Evolutionary conservation across 345 rosid species (phyloP).

Genomic region (Rhizophora mangle): DNA sequence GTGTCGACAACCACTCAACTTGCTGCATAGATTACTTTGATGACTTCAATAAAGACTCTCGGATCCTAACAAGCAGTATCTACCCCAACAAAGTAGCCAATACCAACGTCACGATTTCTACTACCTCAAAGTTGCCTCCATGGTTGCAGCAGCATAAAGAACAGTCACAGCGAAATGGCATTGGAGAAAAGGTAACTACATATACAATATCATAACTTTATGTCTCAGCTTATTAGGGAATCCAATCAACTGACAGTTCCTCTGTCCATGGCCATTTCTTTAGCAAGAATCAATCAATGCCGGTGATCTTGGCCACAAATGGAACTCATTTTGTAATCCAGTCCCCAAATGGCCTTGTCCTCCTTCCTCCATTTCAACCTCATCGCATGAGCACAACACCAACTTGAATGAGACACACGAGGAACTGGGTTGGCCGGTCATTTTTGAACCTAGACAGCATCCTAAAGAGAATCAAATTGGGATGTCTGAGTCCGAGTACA

Average conservation of each 20-base stretch:
- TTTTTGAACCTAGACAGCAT: slow-evolving; percentile 32
- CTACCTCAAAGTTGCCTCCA: slow-evolving; percentile 58
- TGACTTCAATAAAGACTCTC: slow-evolving; percentile 49
- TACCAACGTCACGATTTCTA: slow-evolving; percentile 9
- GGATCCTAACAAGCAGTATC: slow-evolving; percentile 22
- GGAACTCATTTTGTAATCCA: slow-evolving; percentile 34
- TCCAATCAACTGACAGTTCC: neutral
- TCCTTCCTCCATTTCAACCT: slow-evolving; percentile 38
- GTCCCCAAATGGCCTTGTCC: slow-evolving; percentile 36
- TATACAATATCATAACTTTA: neutral
- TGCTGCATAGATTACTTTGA: slow-evolving; percentile 46
- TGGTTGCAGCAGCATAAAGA: slow-evolving; percentile 80
- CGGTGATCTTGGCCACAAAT: slow-evolving; percentile 40
- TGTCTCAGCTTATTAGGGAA: neutral
- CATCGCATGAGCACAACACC: slow-evolving; percentile 33
- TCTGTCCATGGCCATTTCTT: neutral
- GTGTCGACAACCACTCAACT: slow-evolving; percentile 22
- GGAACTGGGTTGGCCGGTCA: slow-evolving; percentile 44
- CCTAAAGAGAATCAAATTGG: slow-evolving; percentile 43
- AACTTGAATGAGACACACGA: slow-evolving; percentile 17
- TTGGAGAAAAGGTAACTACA: slow-evolving; percentile 33
- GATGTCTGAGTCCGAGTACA: slow-evolving; percentile 33
- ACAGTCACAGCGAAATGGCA: slow-evolving; percentile 30
- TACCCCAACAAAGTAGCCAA: slow-evolving; percentile 15
- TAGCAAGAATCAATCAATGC: slow-evolving; percentile 28